Evolutionary conservation across 2,329 filamentous ascomycete genomes (phyloP), one percentile per base, ranked within the genome.

Genomic region (Daldinia eschscholtzii): DNA sequence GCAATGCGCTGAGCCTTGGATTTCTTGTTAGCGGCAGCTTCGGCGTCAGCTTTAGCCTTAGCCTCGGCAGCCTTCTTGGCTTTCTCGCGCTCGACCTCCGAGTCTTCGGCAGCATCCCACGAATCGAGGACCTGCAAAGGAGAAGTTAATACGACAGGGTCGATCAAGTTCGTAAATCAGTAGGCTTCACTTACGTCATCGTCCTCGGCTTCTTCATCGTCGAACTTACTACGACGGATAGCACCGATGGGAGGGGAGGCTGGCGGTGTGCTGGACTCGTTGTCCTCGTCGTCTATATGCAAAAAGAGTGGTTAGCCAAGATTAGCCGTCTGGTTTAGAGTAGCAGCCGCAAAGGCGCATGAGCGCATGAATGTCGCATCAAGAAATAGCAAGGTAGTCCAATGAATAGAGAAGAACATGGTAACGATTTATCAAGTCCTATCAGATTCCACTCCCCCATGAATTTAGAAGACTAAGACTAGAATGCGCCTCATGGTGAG

Each of bases 51-150:
- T 82, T 97, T 97, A 65, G 92, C 93, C 82, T 97, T 97, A 60
- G 89, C 92, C 78, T 93, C 94, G 5, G 87, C 91, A 57, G 91
- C 93, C 84, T 95, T 96, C 82, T 92, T 92, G 30, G 89, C 93
- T 86, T 98, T 99, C 82, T 98, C 94, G 76, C 94, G 92, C 85
- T 99, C 96, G 76, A 91, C 95, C 77, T 99, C 96, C 70, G 94
- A 97, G 83, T 99, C 96, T 78, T 98, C 96, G 74, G 93, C 94
- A 65, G 93, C 95, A 77, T 98, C 94, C 96, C 96, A 99, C 37
- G 93, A 95, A 68, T 99, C 96, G 78, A 98, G 88, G 64, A 98
- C 93, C 91, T 97, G 72, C 2, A 15, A 48, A 15, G 26, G 18
- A 18, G 23, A 20, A 57, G 57, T 75, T 44, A 61, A 55, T 56